A percentile compares a stretch with the other conserved stretches of the same genome.
Evolutionary conservation across 805 yeast species (phyloP).

Genomic region (Saccharomycopsis malanga): DNA sequence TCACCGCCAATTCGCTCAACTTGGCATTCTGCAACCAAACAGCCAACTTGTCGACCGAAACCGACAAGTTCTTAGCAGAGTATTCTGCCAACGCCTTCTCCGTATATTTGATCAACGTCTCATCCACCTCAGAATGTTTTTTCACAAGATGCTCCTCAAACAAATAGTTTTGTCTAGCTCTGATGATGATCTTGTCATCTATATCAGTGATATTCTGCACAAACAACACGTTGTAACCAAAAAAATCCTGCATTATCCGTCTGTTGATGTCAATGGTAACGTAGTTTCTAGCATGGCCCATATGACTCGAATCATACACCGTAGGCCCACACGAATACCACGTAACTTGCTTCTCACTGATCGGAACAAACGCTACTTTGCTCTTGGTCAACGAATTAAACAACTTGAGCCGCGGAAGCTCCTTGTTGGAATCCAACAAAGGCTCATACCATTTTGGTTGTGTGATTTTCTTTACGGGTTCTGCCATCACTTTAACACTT

Average conservation of each 20-base stretch:
- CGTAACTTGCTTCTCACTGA: conserved; percentile 52
- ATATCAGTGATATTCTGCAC: conserved; percentile 98
- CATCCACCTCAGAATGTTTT: conserved; percentile 26
- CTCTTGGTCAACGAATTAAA: conserved; percentile 80
- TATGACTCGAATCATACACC: conserved; percentile 90
- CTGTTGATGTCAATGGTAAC: conserved; percentile 92
- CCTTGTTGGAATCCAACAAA: conserved; percentile 19
- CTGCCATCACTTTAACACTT: conserved; percentile 24
- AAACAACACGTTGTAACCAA: conserved; percentile 80
- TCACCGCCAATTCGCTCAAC: conserved; percentile 40
- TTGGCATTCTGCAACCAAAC: conserved; percentile 49
- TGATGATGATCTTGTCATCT: conserved; percentile 91
- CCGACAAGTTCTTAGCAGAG: conserved; percentile 22
- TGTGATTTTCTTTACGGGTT: conserved; percentile 28
- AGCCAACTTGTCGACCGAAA: conserved; percentile 34
- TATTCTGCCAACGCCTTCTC: conserved; percentile 21
- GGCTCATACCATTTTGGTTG: conserved; percentile 47
- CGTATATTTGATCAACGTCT: conserved; percentile 19
- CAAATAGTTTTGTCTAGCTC: conserved; percentile 85
- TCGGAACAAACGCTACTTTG: conserved; percentile 74
- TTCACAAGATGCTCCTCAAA: conserved; percentile 50
- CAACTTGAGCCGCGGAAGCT: conserved; percentile 46
- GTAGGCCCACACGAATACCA: conserved; percentile 99
- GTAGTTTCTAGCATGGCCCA: conserved; percentile 98
- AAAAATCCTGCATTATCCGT: conserved; percentile 81